A percentile compares a stretch with the other conserved stretches of the same genome.
phyloP scores from a whole-genome alignment of 2,329 filamentous ascomycete genomes.

The Fusarium miscanthi region DNA sequence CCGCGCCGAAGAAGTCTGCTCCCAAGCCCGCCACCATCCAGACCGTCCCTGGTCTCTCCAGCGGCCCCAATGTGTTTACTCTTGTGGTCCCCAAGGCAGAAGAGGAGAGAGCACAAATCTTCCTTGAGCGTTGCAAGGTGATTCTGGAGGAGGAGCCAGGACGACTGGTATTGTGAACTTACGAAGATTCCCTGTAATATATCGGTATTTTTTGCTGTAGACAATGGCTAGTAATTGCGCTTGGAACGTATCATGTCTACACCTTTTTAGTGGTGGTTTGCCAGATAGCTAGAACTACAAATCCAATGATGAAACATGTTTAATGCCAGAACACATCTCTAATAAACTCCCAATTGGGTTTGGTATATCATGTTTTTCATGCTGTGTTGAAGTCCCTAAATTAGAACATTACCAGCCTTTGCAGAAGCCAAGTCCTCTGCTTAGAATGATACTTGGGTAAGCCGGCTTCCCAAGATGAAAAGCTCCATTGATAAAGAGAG shows the following conservation, averaged over 20 bases:
- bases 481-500: neutral
- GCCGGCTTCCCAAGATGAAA: neutral
- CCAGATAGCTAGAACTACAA: conserved; percentile 23
- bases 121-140: conserved; percentile 86
- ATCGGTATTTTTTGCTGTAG: conserved; percentile 43
- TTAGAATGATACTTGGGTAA: neutral
- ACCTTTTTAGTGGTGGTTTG: conserved; percentile 13
- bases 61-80: conserved; percentile 81
- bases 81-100: conserved; percentile 83
- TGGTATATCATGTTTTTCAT: neutral
- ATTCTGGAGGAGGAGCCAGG: conserved; percentile 85
- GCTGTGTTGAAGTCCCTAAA: neutral
- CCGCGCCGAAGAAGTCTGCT: conserved; percentile 53
- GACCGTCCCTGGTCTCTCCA: conserved; percentile 60
- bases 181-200: conserved; percentile 48
- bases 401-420: neutral
- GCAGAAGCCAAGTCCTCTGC: neutral
- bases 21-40: conserved; percentile 43
- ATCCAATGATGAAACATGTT: conserved; percentile 23
- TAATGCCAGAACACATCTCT: conserved; percentile 4
- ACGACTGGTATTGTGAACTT: conserved; percentile 70
- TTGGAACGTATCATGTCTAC: conserved; percentile 20
- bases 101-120: conserved; percentile 82
- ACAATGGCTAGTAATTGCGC: conserved; percentile 42
- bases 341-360: neutral